A percentile compares a stretch with the other conserved stretches of the same genome.
Evolutionary conservation across 2,329 filamentous ascomycete species (phyloP).

Genomic region (Diaporthe sp.): DNA sequence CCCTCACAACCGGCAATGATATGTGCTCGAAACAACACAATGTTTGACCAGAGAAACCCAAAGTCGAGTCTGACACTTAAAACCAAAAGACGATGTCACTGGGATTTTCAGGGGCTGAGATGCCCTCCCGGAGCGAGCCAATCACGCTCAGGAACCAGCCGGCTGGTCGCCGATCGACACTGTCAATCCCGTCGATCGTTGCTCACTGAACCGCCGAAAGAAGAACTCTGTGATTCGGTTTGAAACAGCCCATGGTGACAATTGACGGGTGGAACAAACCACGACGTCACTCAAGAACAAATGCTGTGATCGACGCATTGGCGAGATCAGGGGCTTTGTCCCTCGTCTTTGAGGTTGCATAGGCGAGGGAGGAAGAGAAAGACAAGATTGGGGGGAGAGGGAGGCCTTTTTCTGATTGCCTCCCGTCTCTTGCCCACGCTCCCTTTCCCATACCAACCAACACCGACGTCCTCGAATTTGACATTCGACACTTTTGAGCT

Average conservation of each 20-base stretch:
- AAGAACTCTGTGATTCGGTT: conserved; percentile 31
- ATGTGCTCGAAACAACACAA: conserved; percentile 19
- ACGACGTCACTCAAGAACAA: conserved; percentile 35
- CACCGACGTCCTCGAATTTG: background rate
- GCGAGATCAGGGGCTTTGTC: conserved; percentile 34
- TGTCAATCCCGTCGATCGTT: conserved; percentile 20
- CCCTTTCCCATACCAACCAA: background rate
- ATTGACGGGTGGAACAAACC: conserved; percentile 29
- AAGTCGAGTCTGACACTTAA: background rate
- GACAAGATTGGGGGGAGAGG: background rate
- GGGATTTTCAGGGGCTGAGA: conserved; percentile 24
- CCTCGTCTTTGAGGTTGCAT: conserved; percentile 8
- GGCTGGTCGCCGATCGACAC: conserved; percentile 28
- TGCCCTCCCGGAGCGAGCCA: conserved; percentile 6
- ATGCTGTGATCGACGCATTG: conserved; percentile 29
- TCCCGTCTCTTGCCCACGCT: conserved; percentile 7
- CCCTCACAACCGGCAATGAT: background rate
- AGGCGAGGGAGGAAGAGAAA: conserved; percentile 8
- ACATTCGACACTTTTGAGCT: background rate
- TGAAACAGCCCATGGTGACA: conserved; percentile 32
- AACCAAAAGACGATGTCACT: conserved; percentile 7
- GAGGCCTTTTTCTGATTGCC: background rate
- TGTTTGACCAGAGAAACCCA: conserved; percentile 4
- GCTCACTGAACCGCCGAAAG: background rate
- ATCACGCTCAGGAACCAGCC: background rate